These are phyloP conservation scores for Phytopythium cucurbitacearum DNA, from an alignment of 352 stramenopile species.

Conservation along the genomic window DNA sequence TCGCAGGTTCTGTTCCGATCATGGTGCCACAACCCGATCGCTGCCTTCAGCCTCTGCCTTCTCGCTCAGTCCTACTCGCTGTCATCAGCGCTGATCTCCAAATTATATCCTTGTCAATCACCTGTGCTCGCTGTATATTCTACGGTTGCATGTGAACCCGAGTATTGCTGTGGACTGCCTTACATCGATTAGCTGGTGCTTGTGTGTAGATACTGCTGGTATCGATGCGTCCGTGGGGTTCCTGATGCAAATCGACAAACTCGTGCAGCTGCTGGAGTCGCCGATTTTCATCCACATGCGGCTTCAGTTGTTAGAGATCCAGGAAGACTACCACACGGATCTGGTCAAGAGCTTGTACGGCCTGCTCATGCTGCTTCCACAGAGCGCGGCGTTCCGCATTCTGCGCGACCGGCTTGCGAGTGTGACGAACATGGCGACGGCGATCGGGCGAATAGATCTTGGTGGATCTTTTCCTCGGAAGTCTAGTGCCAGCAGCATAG, in stretches of 20 bases:
- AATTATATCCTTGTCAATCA: constrained; percentile 83
- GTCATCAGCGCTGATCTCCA: constrained; percentile 93
- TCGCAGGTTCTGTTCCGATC: constrained; percentile 74
- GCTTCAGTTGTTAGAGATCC: constrained; percentile 97
- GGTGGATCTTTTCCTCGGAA: constrained; percentile 17
- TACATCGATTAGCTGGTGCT: constrained; percentile 26
- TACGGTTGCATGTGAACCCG: constrained; percentile 1
- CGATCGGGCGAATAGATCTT: constrained; percentile 76
- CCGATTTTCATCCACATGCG: constrained; percentile 99
- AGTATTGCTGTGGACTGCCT: constrained; percentile 8
- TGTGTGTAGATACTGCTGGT: constrained; percentile 63
- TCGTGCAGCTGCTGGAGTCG: constrained; percentile 99
- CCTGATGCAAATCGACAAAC: constrained; percentile 99
- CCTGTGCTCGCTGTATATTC: not conserved
- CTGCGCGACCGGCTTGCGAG: constrained; percentile 78
- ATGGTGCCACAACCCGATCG: constrained; percentile 98
- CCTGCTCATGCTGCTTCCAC: constrained; percentile 96
- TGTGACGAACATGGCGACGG: constrained; percentile 85
- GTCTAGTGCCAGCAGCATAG: constrained; percentile 7
- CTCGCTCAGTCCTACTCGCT: constrained; percentile 98
- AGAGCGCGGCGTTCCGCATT: constrained; percentile 86
- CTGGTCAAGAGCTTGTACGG: constrained; percentile 98
- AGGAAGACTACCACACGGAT: constrained; percentile 91
- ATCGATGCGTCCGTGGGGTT: constrained; percentile 98
- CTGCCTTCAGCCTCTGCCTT: constrained; percentile 97